Percentiles rank a stretch among this genome's conserved stretches.
Evolutionary conservation across 176 grass and related monocot genomes (phyloP).

Genomic region (Cenchrus purpureus): DNA sequence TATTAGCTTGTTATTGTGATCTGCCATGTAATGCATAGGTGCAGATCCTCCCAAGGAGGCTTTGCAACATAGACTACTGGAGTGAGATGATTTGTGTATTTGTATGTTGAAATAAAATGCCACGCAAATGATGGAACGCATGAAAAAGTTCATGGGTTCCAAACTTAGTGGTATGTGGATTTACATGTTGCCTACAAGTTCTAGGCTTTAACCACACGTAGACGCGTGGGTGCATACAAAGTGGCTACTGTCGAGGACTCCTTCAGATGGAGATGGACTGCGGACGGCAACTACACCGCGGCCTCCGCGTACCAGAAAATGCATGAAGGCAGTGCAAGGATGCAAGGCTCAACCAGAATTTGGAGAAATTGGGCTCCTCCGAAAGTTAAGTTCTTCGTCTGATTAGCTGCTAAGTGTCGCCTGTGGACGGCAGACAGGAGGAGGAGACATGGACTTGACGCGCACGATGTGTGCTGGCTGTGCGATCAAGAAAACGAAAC

Average conservation of each 20-base stretch:
- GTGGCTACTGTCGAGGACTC: neutral
- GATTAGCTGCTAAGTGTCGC: too few species aligned
- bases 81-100: constrained; percentile 20
- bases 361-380: too few species aligned
- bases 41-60: constrained; percentile 33
- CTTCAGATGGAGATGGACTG: too few species aligned
- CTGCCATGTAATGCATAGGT: constrained; percentile 7
- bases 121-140: neutral
- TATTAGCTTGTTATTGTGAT: constrained; percentile 14
- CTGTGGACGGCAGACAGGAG: too few species aligned
- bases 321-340: too few species aligned
- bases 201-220: neutral
- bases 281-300: too few species aligned
- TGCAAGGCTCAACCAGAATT: too few species aligned
- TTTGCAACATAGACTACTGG: constrained; percentile 20
- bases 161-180: neutral
- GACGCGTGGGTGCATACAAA: neutral
- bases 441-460: too few species aligned
- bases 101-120: constrained; percentile 7
- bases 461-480: too few species aligned
- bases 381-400: too few species aligned
- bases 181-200: neutral
- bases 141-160: neutral
- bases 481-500: too few species aligned
- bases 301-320: too few species aligned